Evolutionary conservation across 371 early-diverging fungal genomes (phyloP).

Genomic region (Umbelopsis sp.): DNA sequence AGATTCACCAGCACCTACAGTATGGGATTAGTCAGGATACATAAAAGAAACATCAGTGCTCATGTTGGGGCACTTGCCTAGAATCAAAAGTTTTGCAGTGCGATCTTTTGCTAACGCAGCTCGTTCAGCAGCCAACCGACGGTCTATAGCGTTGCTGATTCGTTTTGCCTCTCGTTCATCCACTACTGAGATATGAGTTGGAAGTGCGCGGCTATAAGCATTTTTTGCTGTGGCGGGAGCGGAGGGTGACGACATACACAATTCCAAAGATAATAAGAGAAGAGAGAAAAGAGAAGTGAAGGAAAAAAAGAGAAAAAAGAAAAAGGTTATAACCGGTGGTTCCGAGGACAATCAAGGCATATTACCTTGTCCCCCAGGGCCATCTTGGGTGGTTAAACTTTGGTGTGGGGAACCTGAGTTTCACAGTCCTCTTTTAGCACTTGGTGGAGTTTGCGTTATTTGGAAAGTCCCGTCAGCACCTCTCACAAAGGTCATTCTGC

Average conservation of each 20-base stretch:
- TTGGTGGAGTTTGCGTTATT: background rate
- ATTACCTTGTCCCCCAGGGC: background rate
- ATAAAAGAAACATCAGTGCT: background rate
- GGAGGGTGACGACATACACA: background rate
- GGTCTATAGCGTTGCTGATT: conserved; percentile 18
- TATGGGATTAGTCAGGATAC: background rate
- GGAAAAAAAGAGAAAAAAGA: background rate
- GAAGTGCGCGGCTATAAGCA: background rate
- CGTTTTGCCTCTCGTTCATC: conserved; percentile 21
- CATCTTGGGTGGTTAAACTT: background rate
- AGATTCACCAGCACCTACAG: conserved; percentile 45
- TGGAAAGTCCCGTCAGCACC: background rate
- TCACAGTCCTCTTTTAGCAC: background rate
- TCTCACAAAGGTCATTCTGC: no score
- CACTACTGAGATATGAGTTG: background rate
- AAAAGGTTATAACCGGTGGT: background rate
- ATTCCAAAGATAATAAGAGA: background rate
- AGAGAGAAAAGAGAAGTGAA: background rate
- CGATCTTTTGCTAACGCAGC: conserved; percentile 15
- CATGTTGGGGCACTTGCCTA: conserved; percentile 5
- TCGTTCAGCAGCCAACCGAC: conserved; percentile 5
- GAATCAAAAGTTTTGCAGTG: conserved; percentile 19
- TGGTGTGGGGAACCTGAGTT: background rate
- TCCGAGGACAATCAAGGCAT: no score
- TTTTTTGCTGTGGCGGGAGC: background rate